Percentiles rank a stretch among this genome's conserved stretches.
phyloP scores from a whole-genome alignment of 345 rosid genomes.

The Erysimum cheiranthoides region DNA sequence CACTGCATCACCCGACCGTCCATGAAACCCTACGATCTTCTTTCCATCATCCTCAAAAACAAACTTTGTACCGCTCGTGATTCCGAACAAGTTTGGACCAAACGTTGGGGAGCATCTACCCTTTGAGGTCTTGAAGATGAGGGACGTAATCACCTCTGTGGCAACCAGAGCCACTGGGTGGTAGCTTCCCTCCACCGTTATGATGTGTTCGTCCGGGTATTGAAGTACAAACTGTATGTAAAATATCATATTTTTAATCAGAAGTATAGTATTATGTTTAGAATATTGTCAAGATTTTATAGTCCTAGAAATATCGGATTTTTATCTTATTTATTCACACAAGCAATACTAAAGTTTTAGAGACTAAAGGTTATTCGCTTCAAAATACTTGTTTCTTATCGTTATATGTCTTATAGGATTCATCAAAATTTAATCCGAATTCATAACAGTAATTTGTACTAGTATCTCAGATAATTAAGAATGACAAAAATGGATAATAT shows the following conservation, averaged over 20 bases:
- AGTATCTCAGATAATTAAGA: background rate
- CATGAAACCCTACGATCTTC: conserved; percentile 39
- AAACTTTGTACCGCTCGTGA: conserved; percentile 27
- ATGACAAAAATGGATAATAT: background rate
- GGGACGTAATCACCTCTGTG: conserved; percentile 27
- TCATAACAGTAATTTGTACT: background rate
- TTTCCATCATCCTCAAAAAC: conserved; percentile 16
- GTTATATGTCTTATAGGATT: background rate
- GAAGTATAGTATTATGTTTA: too few relatives aligned
- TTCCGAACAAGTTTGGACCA: conserved; percentile 35
- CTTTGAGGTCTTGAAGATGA: conserved; percentile 37
- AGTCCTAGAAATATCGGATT: too few relatives aligned
- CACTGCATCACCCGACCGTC: conserved; percentile 19
- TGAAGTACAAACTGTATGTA: conserved; percentile 27
- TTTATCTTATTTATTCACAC: too few relatives aligned
- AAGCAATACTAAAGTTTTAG: too few relatives aligned
- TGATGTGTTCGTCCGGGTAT: conserved; percentile 31
- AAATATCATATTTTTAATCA: background rate
- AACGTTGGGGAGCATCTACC: conserved; percentile 31
- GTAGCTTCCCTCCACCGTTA: conserved; percentile 39
- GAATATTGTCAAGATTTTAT: too few relatives aligned
- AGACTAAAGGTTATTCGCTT: background rate
- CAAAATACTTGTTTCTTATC: background rate
- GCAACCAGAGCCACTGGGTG: background rate
- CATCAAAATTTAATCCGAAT: background rate